Base-by-base conservation (phyloP, 2,329 filamentous ascomycete species). In the Zasmidium angulare region DNA sequence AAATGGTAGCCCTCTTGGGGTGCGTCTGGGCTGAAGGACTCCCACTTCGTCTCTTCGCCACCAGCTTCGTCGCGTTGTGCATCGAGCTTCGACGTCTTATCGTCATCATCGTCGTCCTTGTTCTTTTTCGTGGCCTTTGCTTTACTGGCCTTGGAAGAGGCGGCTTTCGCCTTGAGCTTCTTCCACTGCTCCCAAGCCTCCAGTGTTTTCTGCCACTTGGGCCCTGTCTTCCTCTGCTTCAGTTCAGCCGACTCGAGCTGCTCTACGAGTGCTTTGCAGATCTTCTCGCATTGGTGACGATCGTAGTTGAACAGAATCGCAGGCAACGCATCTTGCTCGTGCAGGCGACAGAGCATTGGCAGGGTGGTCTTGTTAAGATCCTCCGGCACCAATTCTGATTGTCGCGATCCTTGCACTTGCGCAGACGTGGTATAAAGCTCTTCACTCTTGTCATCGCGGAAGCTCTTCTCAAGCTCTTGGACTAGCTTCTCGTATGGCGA, bases 291-390 rank as follows among this genome's bases (percentile, higher is more conserved):
- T 26, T 77, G 73, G 1, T 73, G 72, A 50, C 89, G 84, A 63
- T 92, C 87, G 66, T 90, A 93, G 69, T 90, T 90, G 78, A 93
- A 93, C 1, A 92, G 72, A 12, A 93, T 85, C 0, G 87, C 89
- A 0, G 89, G 90, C 0, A 93, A 78, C 0, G 87, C 88, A 56
- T 84, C 82, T 57, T 86, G 83, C 17, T 79, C 76, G 51, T 90
- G 82, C 0, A 92, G 78, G 29, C 86, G 81, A 17, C 77, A 79
- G 0, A 89, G 76, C 26, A 90, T 74, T 1, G 85, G 81, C 19
- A 89, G 74, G 2, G 82, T 85, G 10, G 80, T 82, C 21, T 69
- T 66, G 26, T 73, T 66, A 11, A 81, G 65, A 40, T 66, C 58
- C n/a, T 64, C 54, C 1, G 36, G 52, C 26, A 53, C 47, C 53